These are phyloP conservation scores for Rhizomucor miehei DNA, from an alignment of 371 early-diverging fungal species.

Conservation along the genomic window DNA sequence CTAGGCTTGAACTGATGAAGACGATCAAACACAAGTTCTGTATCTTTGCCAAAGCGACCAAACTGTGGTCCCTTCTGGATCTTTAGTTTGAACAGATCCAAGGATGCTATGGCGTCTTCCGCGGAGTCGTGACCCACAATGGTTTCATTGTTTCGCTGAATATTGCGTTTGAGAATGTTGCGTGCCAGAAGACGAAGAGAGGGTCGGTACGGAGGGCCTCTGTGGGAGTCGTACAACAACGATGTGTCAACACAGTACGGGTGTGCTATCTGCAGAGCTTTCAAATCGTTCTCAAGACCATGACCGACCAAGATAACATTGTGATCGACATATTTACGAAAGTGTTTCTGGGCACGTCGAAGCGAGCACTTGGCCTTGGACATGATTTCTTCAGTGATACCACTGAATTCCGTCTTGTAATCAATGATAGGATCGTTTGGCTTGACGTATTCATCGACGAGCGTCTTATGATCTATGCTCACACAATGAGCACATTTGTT, in stretches of 20 bases:
- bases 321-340: slow-evolving; percentile 51
- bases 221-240: slow-evolving; percentile 57
- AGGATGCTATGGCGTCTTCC: slow-evolving; percentile 74
- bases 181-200: slow-evolving; percentile 58
- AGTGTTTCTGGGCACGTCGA: slow-evolving; percentile 54
- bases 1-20: slow-evolving; percentile 36
- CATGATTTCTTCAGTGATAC: slow-evolving; percentile 65
- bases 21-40: slow-evolving; percentile 53
- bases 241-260: slow-evolving; percentile 74
- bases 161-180: slow-evolving; percentile 54
- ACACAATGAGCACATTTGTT: too few relatives aligned
- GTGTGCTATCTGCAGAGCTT: slow-evolving; percentile 50
- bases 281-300: slow-evolving; percentile 40
- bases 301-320: slow-evolving; percentile 59
- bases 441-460: slow-evolving; percentile 73
- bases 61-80: slow-evolving; percentile 45
- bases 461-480: slow-evolving; percentile 31
- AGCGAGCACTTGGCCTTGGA: slow-evolving; percentile 50
- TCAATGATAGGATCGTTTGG: slow-evolving; percentile 67
- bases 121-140: slow-evolving; percentile 71
- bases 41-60: slow-evolving; percentile 40
- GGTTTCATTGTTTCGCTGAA: slow-evolving; percentile 49
- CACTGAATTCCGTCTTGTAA: slow-evolving; percentile 68
- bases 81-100: slow-evolving; percentile 70
- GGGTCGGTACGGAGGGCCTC: slow-evolving; percentile 57